Evolutionary conservation across 208 protist genomes (phyloP).

Genomic region (Trypanosoma boissoni): DNA sequence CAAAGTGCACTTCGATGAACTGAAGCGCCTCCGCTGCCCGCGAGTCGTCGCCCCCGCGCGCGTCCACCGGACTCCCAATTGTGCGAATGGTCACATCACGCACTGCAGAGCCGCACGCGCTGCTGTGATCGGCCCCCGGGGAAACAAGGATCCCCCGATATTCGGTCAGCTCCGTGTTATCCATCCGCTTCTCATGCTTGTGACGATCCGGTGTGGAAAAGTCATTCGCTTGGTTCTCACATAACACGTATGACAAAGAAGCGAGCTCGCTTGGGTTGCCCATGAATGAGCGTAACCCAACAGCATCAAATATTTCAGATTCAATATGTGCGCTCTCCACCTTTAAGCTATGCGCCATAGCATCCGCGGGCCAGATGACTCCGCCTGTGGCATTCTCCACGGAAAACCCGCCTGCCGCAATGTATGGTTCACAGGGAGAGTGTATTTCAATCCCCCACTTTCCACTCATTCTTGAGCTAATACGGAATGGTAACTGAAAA

Average conservation of each 20-base stretch:
- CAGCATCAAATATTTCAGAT: constrained; percentile 22
- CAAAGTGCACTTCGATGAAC: constrained; percentile 46
- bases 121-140: neutral
- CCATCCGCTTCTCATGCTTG: constrained; percentile 25
- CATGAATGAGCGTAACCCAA: constrained; percentile 30
- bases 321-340: constrained; percentile 17
- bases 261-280: neutral
- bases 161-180: constrained; percentile 41
- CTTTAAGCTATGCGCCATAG: too few relatives aligned
- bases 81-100: constrained; percentile 43
- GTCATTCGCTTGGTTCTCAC: constrained; percentile 44
- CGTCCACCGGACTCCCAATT: constrained; percentile 29
- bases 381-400: constrained; percentile 37
- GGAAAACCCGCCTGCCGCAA: constrained; percentile 26
- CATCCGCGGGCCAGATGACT: constrained; percentile 35
- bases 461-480: constrained; percentile 47
- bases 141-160: constrained; percentile 33
- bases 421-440: constrained; percentile 34
- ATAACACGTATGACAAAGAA: constrained; percentile 36
- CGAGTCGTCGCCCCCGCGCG: constrained; percentile 20
- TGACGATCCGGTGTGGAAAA: constrained; percentile 47
- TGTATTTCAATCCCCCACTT: constrained; percentile 60
- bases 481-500: constrained; percentile 39
- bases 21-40: constrained; percentile 44
- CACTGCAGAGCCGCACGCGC: constrained; percentile 19